These are phyloP conservation scores for Syzygium oleosum DNA, from an alignment of 345 rosid species.

Conservation along the genomic window DNA sequence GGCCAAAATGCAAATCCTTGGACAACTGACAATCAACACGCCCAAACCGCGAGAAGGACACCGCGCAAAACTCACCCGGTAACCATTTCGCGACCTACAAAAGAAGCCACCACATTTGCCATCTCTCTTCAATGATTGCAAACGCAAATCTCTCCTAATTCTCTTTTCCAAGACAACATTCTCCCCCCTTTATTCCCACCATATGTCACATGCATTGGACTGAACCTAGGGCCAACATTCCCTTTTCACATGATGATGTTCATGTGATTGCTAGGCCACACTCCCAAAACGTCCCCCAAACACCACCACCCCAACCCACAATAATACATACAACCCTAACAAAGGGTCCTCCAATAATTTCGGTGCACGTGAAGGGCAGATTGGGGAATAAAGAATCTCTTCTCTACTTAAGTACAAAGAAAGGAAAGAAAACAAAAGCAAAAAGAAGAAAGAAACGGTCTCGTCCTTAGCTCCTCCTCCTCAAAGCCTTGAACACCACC, in stretches of 20 bases:
- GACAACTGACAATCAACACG: not conserved
- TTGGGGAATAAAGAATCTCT: not conserved
- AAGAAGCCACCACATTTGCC: not conserved
- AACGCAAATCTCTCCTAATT: not conserved
- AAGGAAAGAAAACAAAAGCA: not conserved
- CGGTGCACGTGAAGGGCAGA: not conserved
- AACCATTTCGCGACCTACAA: not conserved
- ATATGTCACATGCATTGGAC: not conserved
- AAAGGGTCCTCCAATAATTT: not conserved
- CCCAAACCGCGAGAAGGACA: not conserved
- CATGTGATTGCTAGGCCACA: not conserved
- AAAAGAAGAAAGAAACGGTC: not conserved
- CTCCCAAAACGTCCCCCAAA: not conserved
- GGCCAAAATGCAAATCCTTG: too few species aligned
- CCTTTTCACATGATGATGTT: not conserved
- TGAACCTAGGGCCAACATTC: not conserved
- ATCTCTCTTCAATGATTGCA: not conserved
- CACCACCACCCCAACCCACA: not conserved
- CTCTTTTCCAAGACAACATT: not conserved
- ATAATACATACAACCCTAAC: not conserved
- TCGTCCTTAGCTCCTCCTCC: not conserved
- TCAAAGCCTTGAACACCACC: not conserved
- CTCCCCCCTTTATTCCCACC: not conserved
- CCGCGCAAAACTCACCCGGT: rapidly evolving
- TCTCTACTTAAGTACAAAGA: not conserved